A percentile compares a stretch with the other conserved stretches of the same genome.
Evolutionary conservation across 1,284 basidiomycete genomes (phyloP).

Genomic region (Bjerkandera adusta): DNA sequence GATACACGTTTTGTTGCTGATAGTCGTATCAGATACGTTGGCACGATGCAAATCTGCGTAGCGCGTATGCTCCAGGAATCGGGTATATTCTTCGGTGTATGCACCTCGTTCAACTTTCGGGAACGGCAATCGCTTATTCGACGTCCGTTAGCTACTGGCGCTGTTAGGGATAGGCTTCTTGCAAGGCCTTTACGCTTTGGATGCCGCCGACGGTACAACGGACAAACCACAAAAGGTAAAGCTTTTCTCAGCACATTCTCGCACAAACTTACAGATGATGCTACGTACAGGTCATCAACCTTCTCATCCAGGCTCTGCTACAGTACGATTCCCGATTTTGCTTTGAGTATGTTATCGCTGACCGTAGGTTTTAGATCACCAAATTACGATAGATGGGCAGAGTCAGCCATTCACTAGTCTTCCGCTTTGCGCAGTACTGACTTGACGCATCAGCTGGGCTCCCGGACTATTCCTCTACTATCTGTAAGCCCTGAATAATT

Average conservation of each 20-base stretch:
- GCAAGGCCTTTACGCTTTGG: constrained; percentile 86
- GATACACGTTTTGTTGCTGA: neutral
- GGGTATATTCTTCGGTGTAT: constrained; percentile 87
- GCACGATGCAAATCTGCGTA: constrained; percentile 85
- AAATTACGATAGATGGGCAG: constrained; percentile 58
- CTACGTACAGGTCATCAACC: constrained; percentile 58
- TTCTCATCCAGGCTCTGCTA: constrained; percentile 79
- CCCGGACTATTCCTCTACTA: constrained; percentile 80
- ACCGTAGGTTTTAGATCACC: constrained; percentile 54
- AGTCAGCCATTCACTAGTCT: too few relatives aligned
- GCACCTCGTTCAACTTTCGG: constrained; percentile 9
- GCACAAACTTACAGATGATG: neutral
- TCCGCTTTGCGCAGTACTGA: too few relatives aligned
- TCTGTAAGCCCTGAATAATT: constrained; percentile 43
- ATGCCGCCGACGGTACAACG: constrained; percentile 82
- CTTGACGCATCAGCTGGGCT: constrained; percentile 37
- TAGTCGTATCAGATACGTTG: constrained; percentile 55
- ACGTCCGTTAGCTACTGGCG: constrained; percentile 58
- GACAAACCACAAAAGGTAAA: constrained; percentile 50
- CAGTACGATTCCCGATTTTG: constrained; percentile 46
- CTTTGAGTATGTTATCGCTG: neutral
- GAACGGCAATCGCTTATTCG: constrained; percentile 14
- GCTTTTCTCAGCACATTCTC: neutral
- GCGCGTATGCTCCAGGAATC: constrained; percentile 91
- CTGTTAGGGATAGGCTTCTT: constrained; percentile 83